phyloP scores from a whole-genome alignment of 2,329 filamentous ascomycete species.

The Capronia epimyces region DNA sequence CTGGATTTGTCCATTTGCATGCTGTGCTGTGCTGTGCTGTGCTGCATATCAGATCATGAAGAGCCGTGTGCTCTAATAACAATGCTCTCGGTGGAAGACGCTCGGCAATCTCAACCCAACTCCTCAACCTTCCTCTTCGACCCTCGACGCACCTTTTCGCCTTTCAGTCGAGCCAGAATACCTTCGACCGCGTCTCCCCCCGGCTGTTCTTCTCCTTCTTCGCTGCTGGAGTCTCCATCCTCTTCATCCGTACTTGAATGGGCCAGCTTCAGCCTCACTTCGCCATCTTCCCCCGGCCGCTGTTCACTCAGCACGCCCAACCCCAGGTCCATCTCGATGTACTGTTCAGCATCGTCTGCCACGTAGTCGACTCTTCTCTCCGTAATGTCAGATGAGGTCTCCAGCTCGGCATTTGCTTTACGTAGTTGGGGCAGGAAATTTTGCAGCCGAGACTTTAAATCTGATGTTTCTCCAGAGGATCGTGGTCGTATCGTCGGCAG shows the following conservation, averaged over 20 bases:
- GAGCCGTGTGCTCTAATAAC: no score
- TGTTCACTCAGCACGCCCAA: slow-evolving; percentile 43
- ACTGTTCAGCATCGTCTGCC: slow-evolving; percentile 34
- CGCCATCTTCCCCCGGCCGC: slow-evolving; percentile 1
- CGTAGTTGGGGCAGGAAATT: slow-evolving; percentile 41
- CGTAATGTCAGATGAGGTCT: slow-evolving; percentile 33
- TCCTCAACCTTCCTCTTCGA: slow-evolving; percentile 25
- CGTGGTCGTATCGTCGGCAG: not conserved
- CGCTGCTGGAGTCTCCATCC: not conserved
- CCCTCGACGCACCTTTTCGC: slow-evolving; percentile 1
- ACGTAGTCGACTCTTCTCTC: slow-evolving; percentile 36
- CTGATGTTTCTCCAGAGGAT: not conserved
- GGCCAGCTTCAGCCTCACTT: slow-evolving; percentile 1
- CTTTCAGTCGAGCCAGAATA: slow-evolving; percentile 13
- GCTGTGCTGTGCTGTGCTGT: no score
- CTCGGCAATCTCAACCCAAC: slow-evolving; percentile 17
- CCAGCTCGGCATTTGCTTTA: slow-evolving; percentile 40
- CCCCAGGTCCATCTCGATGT: slow-evolving; percentile 45
- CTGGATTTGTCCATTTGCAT: no score
- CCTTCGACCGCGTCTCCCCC: not conserved
- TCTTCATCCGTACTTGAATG: not conserved
- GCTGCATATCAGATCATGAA: no score
- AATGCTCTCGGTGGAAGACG: no score
- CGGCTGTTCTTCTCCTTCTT: slow-evolving; percentile 1
- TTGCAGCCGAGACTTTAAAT: slow-evolving; percentile 36